Conservation (phyloP, 2,329 filamentous ascomycete species). For the Coniochaeta sp. region DNA sequence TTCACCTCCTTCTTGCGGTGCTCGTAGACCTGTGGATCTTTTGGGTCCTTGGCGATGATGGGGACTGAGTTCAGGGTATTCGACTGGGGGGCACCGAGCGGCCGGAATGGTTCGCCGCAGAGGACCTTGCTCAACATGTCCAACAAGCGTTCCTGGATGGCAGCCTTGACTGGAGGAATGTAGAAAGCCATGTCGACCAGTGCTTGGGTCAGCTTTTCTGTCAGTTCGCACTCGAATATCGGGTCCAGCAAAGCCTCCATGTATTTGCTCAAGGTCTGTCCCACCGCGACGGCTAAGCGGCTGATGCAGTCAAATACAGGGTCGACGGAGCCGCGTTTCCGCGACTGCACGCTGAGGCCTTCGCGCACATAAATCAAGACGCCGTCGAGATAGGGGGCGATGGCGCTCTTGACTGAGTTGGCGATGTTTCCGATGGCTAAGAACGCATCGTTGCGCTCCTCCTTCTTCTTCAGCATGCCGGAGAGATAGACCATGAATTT, state of each 20-base stretch:
- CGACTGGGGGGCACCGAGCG: slow-evolving; percentile 77
- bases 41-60: slow-evolving; percentile 78
- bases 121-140: slow-evolving; percentile 94
- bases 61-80: slow-evolving; percentile 77
- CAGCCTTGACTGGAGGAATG: slow-evolving; percentile 86
- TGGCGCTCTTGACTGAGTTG: slow-evolving; percentile 90
- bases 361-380: slow-evolving; percentile 92
- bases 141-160: slow-evolving; percentile 86
- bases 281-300: slow-evolving; percentile 88
- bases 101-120: slow-evolving; percentile 85
- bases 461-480: slow-evolving; percentile 87
- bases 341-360: slow-evolving; percentile 73
- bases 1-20: slow-evolving; percentile 81
- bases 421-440: slow-evolving; percentile 94
- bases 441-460: slow-evolving; percentile 90
- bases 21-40: slow-evolving; percentile 76
- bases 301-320: slow-evolving; percentile 98
- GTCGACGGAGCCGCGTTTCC: slow-evolving; percentile 55
- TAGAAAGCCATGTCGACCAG: slow-evolving; percentile 98
- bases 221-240: slow-evolving; percentile 93
- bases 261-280: slow-evolving; percentile 95
- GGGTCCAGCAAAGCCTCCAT: slow-evolving; percentile 93
- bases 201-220: slow-evolving; percentile 87
- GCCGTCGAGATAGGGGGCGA: slow-evolving; percentile 89
- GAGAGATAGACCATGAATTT: slow-evolving; percentile 97